Percentiles rank a stretch among this genome's conserved stretches.
Evolutionary conservation across 140 eudicot genomes (phyloP).

Genomic region (Erigeron philadelphicus): DNA sequence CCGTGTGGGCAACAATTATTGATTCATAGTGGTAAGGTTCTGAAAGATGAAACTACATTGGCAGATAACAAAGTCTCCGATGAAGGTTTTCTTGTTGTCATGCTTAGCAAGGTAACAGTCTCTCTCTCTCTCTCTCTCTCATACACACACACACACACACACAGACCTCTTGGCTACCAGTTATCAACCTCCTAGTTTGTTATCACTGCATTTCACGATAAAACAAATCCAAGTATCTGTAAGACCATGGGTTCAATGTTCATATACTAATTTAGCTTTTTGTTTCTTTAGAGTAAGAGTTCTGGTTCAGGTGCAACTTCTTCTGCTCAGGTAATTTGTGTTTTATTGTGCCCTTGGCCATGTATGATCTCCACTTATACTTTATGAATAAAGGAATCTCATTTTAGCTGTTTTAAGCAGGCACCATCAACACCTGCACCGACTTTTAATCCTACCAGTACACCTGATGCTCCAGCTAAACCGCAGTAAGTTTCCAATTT

Average conservation of each 20-base stretch:
- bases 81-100: constrained; percentile 95
- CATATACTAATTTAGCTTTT: constrained; percentile 10
- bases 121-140: neutral
- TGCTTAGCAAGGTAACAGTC: constrained; percentile 83
- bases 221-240: neutral
- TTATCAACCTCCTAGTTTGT: neutral
- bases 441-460: constrained; percentile 41
- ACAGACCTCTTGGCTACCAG: neutral
- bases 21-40: constrained; percentile 88
- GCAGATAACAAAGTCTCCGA: constrained; percentile 80
- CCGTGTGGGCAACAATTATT: constrained; percentile 93
- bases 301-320: constrained; percentile 51
- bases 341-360: constrained; percentile 6
- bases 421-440: constrained; percentile 43
- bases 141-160: neutral
- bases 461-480: constrained; percentile 40
- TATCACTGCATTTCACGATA: neutral
- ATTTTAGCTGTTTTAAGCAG: constrained; percentile 34
- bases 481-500: constrained; percentile 47
- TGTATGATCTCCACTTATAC: constrained; percentile 6
- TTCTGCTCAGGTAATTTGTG: constrained; percentile 61
- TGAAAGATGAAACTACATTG: constrained; percentile 94
- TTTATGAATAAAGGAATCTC: constrained; percentile 18
- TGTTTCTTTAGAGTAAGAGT: constrained; percentile 56
- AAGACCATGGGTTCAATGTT: constrained; percentile 1